Conservation (phyloP, 768 basidiomycete genomes). For the Trametes elegans region DNA sequence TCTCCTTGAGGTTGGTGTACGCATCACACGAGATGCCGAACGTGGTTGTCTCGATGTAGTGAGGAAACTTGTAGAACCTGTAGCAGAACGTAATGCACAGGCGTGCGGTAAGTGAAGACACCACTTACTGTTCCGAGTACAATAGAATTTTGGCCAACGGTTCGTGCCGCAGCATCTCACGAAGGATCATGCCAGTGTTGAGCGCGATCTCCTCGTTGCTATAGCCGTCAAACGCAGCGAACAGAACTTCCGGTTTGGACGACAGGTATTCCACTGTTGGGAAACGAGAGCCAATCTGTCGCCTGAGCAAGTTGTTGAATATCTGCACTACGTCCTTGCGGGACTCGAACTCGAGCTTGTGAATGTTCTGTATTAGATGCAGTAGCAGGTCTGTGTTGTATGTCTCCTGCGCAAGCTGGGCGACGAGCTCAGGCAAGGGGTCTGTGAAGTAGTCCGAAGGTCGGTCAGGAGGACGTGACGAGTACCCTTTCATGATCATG, state of each 20-base stretch:
- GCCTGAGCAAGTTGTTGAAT: slow-evolving; percentile 83
- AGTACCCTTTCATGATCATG: slow-evolving; percentile 6
- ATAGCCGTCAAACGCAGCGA: slow-evolving; percentile 88
- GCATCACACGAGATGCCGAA: slow-evolving; percentile 99
- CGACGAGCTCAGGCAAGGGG: slow-evolving; percentile 84
- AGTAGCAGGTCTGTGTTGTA: slow-evolving; percentile 88
- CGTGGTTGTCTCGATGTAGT: slow-evolving; percentile 95
- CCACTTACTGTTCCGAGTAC: slow-evolving; percentile 87
- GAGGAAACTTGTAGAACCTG: slow-evolving; percentile 95
- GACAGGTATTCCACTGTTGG: slow-evolving; percentile 97
- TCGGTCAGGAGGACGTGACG: slow-evolving; percentile 1
- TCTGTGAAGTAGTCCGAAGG: slow-evolving; percentile 45
- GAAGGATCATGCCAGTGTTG: slow-evolving; percentile 97
- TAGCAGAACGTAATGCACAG: neutral
- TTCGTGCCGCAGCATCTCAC: slow-evolving; percentile 96
- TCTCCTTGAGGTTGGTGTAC: slow-evolving; percentile 97
- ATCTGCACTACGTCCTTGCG: slow-evolving; percentile 83
- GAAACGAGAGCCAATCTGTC: slow-evolving; percentile 90
- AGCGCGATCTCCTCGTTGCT: slow-evolving; percentile 94
- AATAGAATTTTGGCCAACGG: slow-evolving; percentile 85
- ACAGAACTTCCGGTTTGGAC: slow-evolving; percentile 72
- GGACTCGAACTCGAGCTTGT: slow-evolving; percentile 91
- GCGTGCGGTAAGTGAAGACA: neutral
- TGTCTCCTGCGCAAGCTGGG: slow-evolving; percentile 94
- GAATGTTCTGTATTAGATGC: slow-evolving; percentile 76